Percentiles rank a stretch among this genome's conserved stretches.
Conservation (phyloP, 1,139 yeast species). For the Saccharomyces hybrid region DNA sequence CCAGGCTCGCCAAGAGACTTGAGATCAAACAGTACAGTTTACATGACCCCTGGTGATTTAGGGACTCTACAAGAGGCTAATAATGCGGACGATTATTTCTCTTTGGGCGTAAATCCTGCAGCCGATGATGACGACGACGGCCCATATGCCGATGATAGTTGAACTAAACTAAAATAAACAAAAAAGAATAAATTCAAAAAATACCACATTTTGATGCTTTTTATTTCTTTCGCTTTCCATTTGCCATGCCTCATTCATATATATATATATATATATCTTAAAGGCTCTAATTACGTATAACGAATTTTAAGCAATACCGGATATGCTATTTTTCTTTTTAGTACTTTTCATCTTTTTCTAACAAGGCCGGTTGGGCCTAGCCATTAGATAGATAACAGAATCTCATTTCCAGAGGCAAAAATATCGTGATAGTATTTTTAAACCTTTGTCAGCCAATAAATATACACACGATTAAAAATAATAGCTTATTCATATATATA, state of each 20-base stretch:
- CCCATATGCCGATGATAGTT: background rate
- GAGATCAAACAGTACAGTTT: constrained; percentile 36
- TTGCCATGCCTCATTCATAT: background rate
- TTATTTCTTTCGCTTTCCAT: background rate
- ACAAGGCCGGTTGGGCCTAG: background rate
- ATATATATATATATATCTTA: background rate
- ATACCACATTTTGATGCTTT: background rate
- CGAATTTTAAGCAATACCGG: background rate
- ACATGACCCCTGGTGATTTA: constrained; percentile 94
- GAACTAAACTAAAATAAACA: background rate
- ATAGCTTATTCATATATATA: background rate
- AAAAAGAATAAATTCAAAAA: background rate
- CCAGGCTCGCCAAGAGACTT: constrained; percentile 84
- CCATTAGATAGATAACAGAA: background rate
- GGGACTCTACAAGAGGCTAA: constrained; percentile 88
- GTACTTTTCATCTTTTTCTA: background rate
- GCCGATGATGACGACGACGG: constrained; percentile 38
- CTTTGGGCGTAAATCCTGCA: constrained; percentile 51
- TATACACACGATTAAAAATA: background rate
- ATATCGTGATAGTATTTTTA: background rate
- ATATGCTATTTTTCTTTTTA: background rate
- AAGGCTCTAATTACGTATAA: background rate
- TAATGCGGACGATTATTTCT: constrained; percentile 77
- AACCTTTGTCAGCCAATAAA: background rate
- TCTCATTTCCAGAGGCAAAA: background rate